Evolutionary conservation across 768 basidiomycete species (phyloP), one percentile per base, ranked within the genome.

Genomic region (Tulasnella calospora): DNA sequence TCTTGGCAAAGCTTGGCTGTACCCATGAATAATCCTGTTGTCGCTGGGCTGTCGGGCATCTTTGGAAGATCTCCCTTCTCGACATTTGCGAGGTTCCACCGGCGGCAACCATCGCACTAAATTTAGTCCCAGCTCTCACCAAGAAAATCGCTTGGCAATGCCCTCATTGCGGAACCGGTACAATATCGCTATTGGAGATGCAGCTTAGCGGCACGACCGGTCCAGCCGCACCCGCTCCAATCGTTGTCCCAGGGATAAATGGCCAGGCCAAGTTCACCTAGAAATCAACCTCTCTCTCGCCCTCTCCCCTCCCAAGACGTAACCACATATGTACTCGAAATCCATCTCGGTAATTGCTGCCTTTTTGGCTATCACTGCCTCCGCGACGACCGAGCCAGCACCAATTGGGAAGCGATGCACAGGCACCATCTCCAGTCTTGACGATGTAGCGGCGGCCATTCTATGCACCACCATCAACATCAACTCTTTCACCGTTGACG

Each of bases 401-500:
- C 71, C 73, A 2, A 74, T 74, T 36, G 73, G 46, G 21, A 72
- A 76, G 35, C 76, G 81, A 36, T 82, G 82, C 81, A 86, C 86
- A 0, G 89, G 88, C 27, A 88, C 86, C 0, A 90, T 90, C 80
- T 86, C 86, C 19, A 89, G 89, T 0, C 82, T 90, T 76, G 79
- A 78, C 76, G 89, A 91, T 80, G 88, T 90, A 44, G 80, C 83
- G 47, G 83, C 81, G 74, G 90, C 91, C 30, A 86, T 88, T 40
- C 80, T 84, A 80, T 92, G 91, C 82, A 88, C 86, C 2, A 89
- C 88, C 3, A 88, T 92, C 76, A 88, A 88, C 80, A 87, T 91
- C 82, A 85, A 44, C 33, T 44, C 67, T n/a, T 74, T 72, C 73
- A 78, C 76, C 41, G 79, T 79, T 17, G 88, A 89, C 19, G 87